Base-by-base conservation (phyloP, 2,329 filamentous ascomycete species). In the Fusarium musae region DNA sequence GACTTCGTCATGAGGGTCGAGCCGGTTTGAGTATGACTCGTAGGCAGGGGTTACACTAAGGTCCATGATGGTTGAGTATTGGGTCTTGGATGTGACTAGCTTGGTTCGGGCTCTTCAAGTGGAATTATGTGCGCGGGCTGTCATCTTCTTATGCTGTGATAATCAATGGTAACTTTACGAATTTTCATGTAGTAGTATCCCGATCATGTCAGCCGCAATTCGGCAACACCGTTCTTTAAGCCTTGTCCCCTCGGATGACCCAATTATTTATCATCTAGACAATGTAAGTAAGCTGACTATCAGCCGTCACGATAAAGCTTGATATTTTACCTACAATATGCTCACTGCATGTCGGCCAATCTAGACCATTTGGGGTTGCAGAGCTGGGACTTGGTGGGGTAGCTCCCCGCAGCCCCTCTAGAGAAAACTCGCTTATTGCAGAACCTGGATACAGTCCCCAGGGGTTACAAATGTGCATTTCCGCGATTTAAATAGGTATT, bases 11-110 rank as follows among this genome's bases (percentile, higher is more conserved):
- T 67, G 63, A 30, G 62, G 64, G 11, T 67, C 62, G 16, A 60
- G 44, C 15, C 64, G 44, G 34, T 66, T 66, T 3, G 64, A 67
- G 40, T 67, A 67, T 5, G 64, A 53, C 19, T 67, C 64, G 39
- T 66, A 66, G 8, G 39, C 34, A 16, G 64, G 47, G 1, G 62
- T 34, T 2, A 26, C 19, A 36, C 53, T 40, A 0, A 53, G 34
- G 17, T 67, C 53, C 64, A 67, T 66, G 8, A 21, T 23, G 21
- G 16, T 17, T 63, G 4, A 34, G 9, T 32, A 26, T 44, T n/a
- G 12, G 19, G 12, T 43, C 7, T 40, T 26, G 32, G 30, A 21
- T 16, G 17, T 40, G 21, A 28, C 4, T 23, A n/a, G 34, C 39
- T 63, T 54, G 26, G 36, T 23, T 23, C 3, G 10, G 0, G 30